Evolutionary conservation across 371 early-diverging fungal genomes (phyloP), one percentile per base, ranked within the genome.

Genomic region (Apophysomyces trapeziformis): DNA sequence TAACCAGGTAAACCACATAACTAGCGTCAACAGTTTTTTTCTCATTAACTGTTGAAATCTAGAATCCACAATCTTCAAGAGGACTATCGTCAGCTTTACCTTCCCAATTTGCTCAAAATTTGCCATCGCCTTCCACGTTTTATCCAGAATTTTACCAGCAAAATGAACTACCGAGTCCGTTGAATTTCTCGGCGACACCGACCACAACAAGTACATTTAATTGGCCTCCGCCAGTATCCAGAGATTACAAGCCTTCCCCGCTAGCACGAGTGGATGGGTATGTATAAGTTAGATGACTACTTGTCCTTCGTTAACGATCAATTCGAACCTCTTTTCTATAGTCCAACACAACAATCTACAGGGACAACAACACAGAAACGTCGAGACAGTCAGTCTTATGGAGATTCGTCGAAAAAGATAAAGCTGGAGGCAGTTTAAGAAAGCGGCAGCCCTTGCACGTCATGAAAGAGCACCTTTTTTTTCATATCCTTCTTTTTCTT

Each of bases 41-140:
- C 43, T 45, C 37, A 36, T 56, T 41, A 39, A 44, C 58, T 56
- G 6, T 35, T 9, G 38, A 26, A 26, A n/a, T n/a, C 38, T 41
- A 56, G 68, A 16, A 61, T 26, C 59, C 65, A 16, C 60, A 60
- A 36, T 61, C 69, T 38, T 58, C 64, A 37, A 54, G 60, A 46
- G 47, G 65, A 39, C 67, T 73, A 39, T 65, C 85, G 1, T 82
- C 84, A 7, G 79, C 85, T 21, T 64, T 82, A 4, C 83, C 86
- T 3, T 83, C 84, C 35, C 86, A 91, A 70, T 90, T 90, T 67
- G 89, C 89, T 36, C 91, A 91, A 68, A 91, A 89, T 63, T 71
- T 92, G 35, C 92, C 92, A 5, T 91, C 92, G 8, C 92, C 92
- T 6, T 89, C 88, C 8, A 83, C 89, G 4, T 90, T 92, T 66